Evolutionary conservation across 2,329 filamentous ascomycete genomes (phyloP).

Genomic region (Colletotrichum brevisporum): DNA sequence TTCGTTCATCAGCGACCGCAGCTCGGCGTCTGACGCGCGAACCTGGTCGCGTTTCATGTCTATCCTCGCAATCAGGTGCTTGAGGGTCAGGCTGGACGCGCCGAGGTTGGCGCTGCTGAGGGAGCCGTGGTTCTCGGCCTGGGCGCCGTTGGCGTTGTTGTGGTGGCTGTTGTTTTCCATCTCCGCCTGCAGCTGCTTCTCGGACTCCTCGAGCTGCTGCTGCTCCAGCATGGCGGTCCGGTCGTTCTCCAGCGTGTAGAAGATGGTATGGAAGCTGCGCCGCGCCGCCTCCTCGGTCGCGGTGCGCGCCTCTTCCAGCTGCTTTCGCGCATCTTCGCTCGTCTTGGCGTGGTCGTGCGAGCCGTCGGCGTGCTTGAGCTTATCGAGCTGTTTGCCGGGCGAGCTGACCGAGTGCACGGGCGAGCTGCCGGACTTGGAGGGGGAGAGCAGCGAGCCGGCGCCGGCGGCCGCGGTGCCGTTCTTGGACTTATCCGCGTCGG

Average conservation of each 20-base stretch:
- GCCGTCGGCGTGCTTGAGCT: constrained; percentile 64
- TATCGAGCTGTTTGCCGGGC: constrained; percentile 68
- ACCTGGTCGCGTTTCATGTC: constrained; percentile 94
- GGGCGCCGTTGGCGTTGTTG: constrained; percentile 63
- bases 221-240: constrained; percentile 97
- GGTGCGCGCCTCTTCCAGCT: constrained; percentile 91
- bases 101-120: constrained; percentile 95
- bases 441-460: constrained; percentile 74
- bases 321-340: constrained; percentile 91
- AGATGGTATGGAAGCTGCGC: constrained; percentile 91
- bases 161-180: constrained; percentile 78
- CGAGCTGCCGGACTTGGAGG: constrained; percentile 78
- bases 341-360: constrained; percentile 73
- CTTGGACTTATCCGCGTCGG: constrained; percentile 68
- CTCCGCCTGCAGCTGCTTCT: constrained; percentile 95
- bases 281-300: constrained; percentile 92
- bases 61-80: constrained; percentile 96
- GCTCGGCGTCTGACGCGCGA: constrained; percentile 90
- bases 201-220: constrained; percentile 95
- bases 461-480: constrained; percentile 65
- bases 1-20: constrained; percentile 94
- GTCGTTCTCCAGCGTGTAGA: constrained; percentile 96
- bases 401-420: constrained; percentile 74
- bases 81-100: constrained; percentile 94
- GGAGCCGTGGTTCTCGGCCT: constrained; percentile 82